phyloP scores from a whole-genome alignment of 441 rosid species.

The Manihot esculenta region DNA sequence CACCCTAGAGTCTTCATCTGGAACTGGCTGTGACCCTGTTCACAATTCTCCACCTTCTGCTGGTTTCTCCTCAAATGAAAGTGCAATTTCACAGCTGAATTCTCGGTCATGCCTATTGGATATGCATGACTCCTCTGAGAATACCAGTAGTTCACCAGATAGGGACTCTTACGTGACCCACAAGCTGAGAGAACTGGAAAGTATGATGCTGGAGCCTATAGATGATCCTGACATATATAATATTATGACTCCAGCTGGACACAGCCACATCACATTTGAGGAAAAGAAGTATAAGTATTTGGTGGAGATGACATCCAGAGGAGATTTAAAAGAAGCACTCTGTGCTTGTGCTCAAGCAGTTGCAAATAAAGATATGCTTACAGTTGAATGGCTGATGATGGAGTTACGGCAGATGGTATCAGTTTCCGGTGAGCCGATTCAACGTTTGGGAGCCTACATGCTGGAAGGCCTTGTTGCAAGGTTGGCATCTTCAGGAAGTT shows the following conservation, averaged over 20 bases:
- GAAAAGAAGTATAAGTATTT: conserved; percentile 43
- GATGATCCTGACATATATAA: conserved; percentile 34
- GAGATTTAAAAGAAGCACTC: conserved; percentile 71
- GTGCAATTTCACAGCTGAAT: conserved; percentile 45
- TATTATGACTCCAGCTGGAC: conserved; percentile 18
- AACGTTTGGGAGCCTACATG: conserved; percentile 87
- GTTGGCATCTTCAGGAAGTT: conserved; percentile 77
- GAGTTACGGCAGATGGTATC: conserved; percentile 76
- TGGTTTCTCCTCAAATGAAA: conserved; percentile 57
- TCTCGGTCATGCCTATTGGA: conserved; percentile 39
- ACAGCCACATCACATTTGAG: conserved; percentile 33
- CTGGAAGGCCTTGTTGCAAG: conserved; percentile 84
- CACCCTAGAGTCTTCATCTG: conserved; percentile 60
- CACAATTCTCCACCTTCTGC: conserved; percentile 57
- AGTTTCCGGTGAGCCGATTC: conserved; percentile 82
- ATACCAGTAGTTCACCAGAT: conserved; percentile 50
- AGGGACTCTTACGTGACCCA: conserved; percentile 52
- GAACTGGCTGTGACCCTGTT: conserved; percentile 33
- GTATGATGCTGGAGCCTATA: conserved; percentile 62
- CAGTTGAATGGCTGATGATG: conserved; percentile 58
- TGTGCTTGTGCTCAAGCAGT: conserved; percentile 76
- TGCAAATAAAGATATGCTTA: conserved; percentile 46
- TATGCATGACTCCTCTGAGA: conserved; percentile 50
- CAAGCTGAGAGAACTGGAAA: conserved; percentile 74
- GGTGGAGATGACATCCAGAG: conserved; percentile 57